Evolutionary conservation across 352 stramenopile species (phyloP), one percentile per base, ranked within the genome.

Genomic region (Phytophthora capsici): DNA sequence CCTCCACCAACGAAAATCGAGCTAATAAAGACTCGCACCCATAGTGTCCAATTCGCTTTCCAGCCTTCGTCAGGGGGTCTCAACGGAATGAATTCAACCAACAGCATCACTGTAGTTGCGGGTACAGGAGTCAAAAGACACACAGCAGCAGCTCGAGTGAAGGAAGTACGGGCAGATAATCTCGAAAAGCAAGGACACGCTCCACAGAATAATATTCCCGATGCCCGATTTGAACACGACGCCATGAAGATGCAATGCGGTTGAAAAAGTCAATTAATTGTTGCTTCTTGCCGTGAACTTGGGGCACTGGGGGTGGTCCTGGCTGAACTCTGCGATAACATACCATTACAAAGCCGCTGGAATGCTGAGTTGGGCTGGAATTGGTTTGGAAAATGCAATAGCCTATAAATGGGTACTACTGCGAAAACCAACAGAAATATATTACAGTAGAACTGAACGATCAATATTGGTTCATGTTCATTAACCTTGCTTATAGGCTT

Each of bases 51-150:
- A 20, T 55, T 70, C 1, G 32, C 55, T 57, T 43, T 56, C 62
- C 55, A 71, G 16, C 63, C 63, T 57, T 57, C 40, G 28, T 66
- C 48, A 0, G 56, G 47, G 0, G 3, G 2, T 48, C 20, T 34
- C 32, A 71, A 45, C 13, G 63, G 63, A n/a, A 66, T 50, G 2
- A 36, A 62, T 4, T 71, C 63, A 7, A 71, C 66, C 36, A 61
- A 47, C 3, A 71, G 20, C 56, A 57, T 62, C 2, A 53, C 49
- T 7, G 19, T 40, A 14, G 40, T 23, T 6, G 56, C 55, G 20
- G 55, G 56, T 2, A 49, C 48, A 17, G 63, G 63, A 5, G 63
- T 71, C n/a, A 66, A 13, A 9, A 62, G 1, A 37, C 63, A 66
- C 3, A 66, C 55, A 14, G 26, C 30, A 49, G 61, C 34, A 20